phyloP scores from a whole-genome alignment of 2,329 filamentous ascomycete species.

The Monilinia laxa region DNA sequence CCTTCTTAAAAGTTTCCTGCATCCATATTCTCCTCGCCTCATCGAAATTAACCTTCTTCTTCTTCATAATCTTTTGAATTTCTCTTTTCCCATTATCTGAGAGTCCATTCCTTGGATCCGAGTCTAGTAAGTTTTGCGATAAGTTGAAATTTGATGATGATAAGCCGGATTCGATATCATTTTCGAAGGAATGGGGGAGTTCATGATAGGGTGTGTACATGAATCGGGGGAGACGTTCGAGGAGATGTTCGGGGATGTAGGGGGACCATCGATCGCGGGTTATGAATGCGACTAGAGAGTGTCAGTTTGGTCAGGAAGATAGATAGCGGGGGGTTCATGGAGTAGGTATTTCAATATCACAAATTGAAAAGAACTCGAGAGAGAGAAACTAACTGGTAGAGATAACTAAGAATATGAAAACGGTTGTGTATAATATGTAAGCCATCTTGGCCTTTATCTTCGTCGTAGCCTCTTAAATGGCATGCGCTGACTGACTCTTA shows the following conservation, averaged over 20 bases:
- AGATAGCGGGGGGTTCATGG: conserved; percentile 17
- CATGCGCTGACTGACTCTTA: neutral
- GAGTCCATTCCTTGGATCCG: conserved; percentile 76
- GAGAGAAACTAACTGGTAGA: conserved; percentile 60
- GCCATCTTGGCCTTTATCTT: conserved; percentile 54
- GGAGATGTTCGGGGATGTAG: conserved; percentile 46
- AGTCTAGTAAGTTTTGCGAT: conserved; percentile 71
- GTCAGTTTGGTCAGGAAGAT: conserved; percentile 1
- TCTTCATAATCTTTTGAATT: conserved; percentile 89
- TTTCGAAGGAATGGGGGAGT: conserved; percentile 73
- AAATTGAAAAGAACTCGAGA: neutral
- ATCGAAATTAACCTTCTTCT: conserved; percentile 77
- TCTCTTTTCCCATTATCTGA: conserved; percentile 79
- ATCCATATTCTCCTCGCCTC: conserved; percentile 85
- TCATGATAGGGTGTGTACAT: conserved; percentile 69
- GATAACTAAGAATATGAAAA: conserved; percentile 67
- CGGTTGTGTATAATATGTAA: conserved; percentile 77
- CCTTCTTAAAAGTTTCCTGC: conserved; percentile 80
- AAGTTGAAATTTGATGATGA: conserved; percentile 83
- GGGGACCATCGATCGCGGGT: conserved; percentile 77
- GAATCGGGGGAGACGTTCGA: conserved; percentile 52
- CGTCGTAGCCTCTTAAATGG: neutral
- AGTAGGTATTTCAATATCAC: neutral
- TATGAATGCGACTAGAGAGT: conserved; percentile 65
- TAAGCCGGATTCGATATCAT: conserved; percentile 85